Conservation (phyloP, 2,329 filamentous ascomycete species). For the Myriangium duriaei region DNA sequence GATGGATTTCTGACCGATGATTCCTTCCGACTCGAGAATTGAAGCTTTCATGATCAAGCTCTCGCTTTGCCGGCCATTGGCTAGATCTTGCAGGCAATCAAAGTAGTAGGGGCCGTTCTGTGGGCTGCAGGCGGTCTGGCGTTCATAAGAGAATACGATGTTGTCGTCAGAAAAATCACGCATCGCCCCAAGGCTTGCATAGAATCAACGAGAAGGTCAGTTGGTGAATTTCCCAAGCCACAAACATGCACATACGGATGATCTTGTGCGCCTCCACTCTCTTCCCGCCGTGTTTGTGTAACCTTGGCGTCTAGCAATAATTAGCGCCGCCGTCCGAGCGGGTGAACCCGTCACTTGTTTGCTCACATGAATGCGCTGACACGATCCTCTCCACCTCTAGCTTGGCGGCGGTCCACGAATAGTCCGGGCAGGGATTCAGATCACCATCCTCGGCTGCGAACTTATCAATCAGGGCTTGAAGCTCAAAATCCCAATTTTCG, state of each 20-base stretch:
- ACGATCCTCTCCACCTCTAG: conserved; percentile 23
- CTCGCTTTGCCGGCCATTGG: conserved; percentile 42
- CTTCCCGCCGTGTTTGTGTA: conserved; percentile 1
- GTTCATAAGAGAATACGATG: conserved; percentile 50
- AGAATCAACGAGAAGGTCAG: conserved; percentile 30
- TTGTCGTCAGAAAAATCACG: conserved; percentile 50
- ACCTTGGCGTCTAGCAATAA: conserved; percentile 6
- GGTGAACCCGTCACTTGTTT: no score
- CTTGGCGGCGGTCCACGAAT: conserved; percentile 21
- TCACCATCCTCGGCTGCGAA: conserved; percentile 11
- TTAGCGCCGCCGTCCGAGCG: no score
- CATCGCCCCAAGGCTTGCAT: conserved; percentile 50
- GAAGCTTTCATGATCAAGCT: conserved; percentile 46
- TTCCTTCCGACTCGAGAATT: conserved; percentile 45
- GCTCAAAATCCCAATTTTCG: conserved; percentile 48
- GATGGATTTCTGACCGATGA: conserved; percentile 45
- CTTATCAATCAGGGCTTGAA: conserved; percentile 40
- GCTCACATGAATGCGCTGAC: conserved; percentile 22
- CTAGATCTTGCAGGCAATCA: conserved; percentile 50
- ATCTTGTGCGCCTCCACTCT: conserved; percentile 18
- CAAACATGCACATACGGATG: conserved; percentile 22
- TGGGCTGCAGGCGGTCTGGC: conserved; percentile 46
- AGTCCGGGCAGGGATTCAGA: conserved; percentile 18
- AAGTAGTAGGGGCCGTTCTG: conserved; percentile 48
- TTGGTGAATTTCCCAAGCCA: background rate